Conservation (phyloP, 805 yeast genomes). For the Wickerhamomyces chaumierensis region DNA sequence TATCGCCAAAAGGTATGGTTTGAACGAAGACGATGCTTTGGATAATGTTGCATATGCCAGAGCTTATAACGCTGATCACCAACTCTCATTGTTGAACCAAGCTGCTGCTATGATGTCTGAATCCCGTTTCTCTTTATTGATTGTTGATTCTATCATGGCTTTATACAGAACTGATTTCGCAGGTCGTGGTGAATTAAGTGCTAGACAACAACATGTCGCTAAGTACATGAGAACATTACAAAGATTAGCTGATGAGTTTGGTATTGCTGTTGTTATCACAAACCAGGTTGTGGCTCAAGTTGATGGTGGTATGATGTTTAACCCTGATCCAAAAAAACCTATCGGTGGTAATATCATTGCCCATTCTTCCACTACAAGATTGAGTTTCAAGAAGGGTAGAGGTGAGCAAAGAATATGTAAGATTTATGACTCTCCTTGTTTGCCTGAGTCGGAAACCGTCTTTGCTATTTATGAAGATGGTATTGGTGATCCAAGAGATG, state of each 20-base stretch:
- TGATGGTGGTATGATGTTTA: conserved; percentile 71
- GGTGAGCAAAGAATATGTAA: conserved; percentile 91
- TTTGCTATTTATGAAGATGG: conserved; percentile 97
- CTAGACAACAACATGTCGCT: conserved; percentile 91
- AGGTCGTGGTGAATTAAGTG: conserved; percentile 93
- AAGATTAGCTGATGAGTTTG: conserved; percentile 92
- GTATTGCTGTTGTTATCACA: conserved; percentile 90
- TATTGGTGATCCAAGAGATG: conserved; percentile 85
- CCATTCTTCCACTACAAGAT: conserved; percentile 89
- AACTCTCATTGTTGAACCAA: conserved; percentile 69
- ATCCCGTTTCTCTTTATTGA: conserved; percentile 76
- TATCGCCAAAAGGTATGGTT: conserved; percentile 83
- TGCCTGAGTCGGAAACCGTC: conserved; percentile 90
- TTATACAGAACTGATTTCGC: conserved; percentile 87
- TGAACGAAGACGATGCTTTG: conserved; percentile 87
- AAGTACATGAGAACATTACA: conserved; percentile 86
- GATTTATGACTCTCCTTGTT: conserved; percentile 90
- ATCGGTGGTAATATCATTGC: conserved; percentile 98
- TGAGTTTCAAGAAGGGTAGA: conserved; percentile 81
- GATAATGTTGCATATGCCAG: conserved; percentile 97
- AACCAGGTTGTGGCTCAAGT: conserved; percentile 98
- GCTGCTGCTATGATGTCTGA: conserved; percentile 97
- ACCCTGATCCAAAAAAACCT: conserved; percentile 96
- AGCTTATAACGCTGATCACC: conserved; percentile 96
- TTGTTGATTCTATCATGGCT: conserved; percentile 98